These are phyloP conservation scores for Trichoderma koningiopsis DNA, from an alignment of 2,329 filamentous ascomycete species.

Conservation along the genomic window DNA sequence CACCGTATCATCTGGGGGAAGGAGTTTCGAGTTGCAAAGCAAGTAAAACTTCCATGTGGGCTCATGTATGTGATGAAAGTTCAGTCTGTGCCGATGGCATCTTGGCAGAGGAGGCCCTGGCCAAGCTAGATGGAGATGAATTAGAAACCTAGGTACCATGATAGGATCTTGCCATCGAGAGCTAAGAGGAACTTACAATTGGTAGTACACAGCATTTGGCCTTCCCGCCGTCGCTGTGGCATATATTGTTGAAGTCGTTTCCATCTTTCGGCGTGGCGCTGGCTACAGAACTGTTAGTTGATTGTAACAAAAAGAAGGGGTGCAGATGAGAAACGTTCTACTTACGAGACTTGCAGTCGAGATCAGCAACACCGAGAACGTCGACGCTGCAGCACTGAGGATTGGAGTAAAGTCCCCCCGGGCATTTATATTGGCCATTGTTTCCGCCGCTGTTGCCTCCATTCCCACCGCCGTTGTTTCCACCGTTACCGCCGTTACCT, in stretches of 20 bases:
- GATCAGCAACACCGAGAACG: constrained; percentile 7
- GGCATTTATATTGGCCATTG: not conserved
- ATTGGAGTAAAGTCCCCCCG: not conserved
- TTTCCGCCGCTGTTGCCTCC: not conserved
- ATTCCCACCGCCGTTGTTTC: not conserved
- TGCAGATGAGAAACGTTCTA: not conserved
- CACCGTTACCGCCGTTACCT: not conserved
- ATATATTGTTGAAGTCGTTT: not conserved
- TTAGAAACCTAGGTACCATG: not conserved
- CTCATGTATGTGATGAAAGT: not conserved
- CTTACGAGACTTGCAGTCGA: constrained; percentile 23
- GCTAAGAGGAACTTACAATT: constrained; percentile 1
- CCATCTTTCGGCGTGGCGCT: not conserved
- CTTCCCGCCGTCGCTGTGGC: not conserved
- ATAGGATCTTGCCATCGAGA: not conserved
- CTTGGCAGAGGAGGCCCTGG: constrained; percentile 21
- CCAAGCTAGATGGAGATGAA: not conserved
- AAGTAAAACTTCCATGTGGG: too few relatives aligned
- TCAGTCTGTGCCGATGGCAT: not conserved
- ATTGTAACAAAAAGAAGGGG: not conserved
- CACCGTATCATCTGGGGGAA: not conserved
- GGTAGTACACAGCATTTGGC: constrained; percentile 22
- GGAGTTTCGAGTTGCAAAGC: not conserved
- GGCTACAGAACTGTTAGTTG: not conserved
- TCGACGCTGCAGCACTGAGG: constrained; percentile 14